phyloP scores from a whole-genome alignment of 2,329 filamentous ascomycete species.

The Immersiporthe knoxdaviesiana region DNA sequence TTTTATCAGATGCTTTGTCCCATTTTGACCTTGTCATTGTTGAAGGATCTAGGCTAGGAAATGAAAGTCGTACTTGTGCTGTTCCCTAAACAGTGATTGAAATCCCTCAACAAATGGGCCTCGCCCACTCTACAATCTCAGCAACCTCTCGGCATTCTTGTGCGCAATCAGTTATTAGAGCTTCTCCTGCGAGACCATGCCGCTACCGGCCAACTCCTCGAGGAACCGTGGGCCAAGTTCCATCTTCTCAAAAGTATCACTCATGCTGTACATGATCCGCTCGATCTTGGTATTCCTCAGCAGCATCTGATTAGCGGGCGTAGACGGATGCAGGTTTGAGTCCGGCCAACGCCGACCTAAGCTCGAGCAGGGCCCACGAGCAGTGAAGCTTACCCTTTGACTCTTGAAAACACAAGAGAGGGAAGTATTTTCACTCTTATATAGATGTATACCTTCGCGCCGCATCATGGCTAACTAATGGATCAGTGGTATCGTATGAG shows the following conservation, averaged over 20 bases:
- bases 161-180: slow-evolving; percentile 9
- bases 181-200: slow-evolving; percentile 1
- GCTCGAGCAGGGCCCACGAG: neutral
- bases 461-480: too few relatives aligned
- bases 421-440: too few relatives aligned
- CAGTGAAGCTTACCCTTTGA: neutral
- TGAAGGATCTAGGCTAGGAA: neutral
- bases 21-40: neutral
- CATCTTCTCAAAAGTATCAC: slow-evolving; percentile 11
- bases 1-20: neutral
- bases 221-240: slow-evolving; percentile 6
- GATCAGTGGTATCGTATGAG: too few relatives aligned
- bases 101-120: neutral
- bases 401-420: too few relatives aligned
- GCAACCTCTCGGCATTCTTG: slow-evolving; percentile 5
- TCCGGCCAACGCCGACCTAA: neutral
- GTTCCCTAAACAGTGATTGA: neutral
- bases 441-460: too few relatives aligned
- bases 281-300: slow-evolving; percentile 7
- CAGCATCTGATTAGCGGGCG: neutral
- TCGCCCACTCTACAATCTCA: neutral
- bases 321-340: neutral
- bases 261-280: slow-evolving; percentile 13
- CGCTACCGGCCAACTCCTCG: slow-evolving; percentile 2
- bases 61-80: neutral